Conservation (phyloP, 2,329 filamentous ascomycete species). For the Trichoderma harzianum region DNA sequence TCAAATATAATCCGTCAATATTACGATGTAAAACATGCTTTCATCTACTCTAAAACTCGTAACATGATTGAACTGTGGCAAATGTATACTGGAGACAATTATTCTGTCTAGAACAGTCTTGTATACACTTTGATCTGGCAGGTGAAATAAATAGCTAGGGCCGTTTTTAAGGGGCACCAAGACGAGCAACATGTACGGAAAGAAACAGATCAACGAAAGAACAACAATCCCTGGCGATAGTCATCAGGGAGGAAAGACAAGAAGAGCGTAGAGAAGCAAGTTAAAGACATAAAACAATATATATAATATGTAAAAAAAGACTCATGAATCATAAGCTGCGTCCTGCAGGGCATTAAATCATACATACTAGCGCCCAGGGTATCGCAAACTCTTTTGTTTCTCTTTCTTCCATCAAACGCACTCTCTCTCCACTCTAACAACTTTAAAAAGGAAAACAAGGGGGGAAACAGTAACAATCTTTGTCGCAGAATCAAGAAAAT, state of each 20-base stretch:
- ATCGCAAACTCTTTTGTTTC: slow-evolving; percentile 8
- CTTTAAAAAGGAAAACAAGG: background rate
- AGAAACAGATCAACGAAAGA: background rate
- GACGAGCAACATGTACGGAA: background rate
- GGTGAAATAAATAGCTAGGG: background rate
- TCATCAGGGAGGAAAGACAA: background rate
- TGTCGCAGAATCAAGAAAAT: background rate
- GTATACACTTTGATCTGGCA: background rate
- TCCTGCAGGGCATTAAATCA: slow-evolving; percentile 26
- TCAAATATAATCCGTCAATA: background rate
- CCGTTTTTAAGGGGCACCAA: background rate
- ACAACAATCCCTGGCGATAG: background rate
- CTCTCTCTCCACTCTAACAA: background rate
- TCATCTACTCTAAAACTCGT: background rate
- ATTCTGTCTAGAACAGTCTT: background rate
- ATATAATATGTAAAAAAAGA: slow-evolving; percentile 8
- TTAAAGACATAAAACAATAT: slow-evolving; percentile 17
- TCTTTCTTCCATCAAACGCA: background rate
- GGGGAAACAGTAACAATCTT: background rate
- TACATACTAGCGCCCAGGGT: slow-evolving; percentile 17
- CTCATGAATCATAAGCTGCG: slow-evolving; percentile 35
- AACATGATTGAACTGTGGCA: background rate
- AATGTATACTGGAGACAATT: background rate
- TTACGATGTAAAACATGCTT: background rate
- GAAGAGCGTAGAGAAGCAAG: background rate